Conservation (phyloP, 2,329 filamentous ascomycete species). For the Xylariaceae sp. region DNA sequence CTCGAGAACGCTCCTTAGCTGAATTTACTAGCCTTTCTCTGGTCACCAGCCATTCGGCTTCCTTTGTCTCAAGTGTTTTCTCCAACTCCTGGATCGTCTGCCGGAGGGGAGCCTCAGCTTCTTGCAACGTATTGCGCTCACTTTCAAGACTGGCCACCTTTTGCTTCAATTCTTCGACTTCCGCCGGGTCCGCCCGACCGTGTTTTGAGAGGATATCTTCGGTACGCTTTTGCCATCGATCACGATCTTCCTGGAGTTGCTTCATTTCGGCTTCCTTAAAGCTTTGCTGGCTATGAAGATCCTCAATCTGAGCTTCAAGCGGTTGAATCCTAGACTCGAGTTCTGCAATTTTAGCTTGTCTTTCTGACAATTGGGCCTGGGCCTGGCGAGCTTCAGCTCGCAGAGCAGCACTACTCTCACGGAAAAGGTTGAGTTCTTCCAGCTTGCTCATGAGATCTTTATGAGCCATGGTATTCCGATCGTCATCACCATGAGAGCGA, state of each 20-base stretch:
- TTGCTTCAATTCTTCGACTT: slow-evolving; percentile 84
- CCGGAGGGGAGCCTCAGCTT: slow-evolving; percentile 48
- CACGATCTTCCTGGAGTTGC: slow-evolving; percentile 83
- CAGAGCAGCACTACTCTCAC: slow-evolving; percentile 88
- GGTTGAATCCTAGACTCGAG: slow-evolving; percentile 74
- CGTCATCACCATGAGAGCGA: slow-evolving; percentile 66
- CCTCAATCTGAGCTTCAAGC: slow-evolving; percentile 71
- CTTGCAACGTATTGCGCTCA: slow-evolving; percentile 57
- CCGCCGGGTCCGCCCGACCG: slow-evolving; percentile 87
- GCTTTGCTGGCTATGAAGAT: slow-evolving; percentile 75
- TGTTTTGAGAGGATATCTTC: slow-evolving; percentile 96
- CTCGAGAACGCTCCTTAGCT: slow-evolving; percentile 57
- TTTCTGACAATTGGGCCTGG: slow-evolving; percentile 70
- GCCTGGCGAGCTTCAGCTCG: slow-evolving; percentile 80
- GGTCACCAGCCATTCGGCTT: slow-evolving; percentile 49
- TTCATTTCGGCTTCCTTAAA: slow-evolving; percentile 85
- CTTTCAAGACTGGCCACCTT: slow-evolving; percentile 62
- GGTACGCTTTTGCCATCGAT: slow-evolving; percentile 92
- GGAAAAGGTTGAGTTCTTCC: slow-evolving; percentile 91
- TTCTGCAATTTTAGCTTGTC: slow-evolving; percentile 68
- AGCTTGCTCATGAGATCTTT: slow-evolving; percentile 91
- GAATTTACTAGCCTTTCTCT: slow-evolving; percentile 56
- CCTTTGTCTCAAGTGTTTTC: slow-evolving; percentile 50
- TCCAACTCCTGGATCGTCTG: slow-evolving; percentile 52
- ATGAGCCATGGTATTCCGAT: slow-evolving; percentile 71